Conservation (phyloP, 768 basidiomycete species). For the Rubroboletus pulcherrimus region DNA sequence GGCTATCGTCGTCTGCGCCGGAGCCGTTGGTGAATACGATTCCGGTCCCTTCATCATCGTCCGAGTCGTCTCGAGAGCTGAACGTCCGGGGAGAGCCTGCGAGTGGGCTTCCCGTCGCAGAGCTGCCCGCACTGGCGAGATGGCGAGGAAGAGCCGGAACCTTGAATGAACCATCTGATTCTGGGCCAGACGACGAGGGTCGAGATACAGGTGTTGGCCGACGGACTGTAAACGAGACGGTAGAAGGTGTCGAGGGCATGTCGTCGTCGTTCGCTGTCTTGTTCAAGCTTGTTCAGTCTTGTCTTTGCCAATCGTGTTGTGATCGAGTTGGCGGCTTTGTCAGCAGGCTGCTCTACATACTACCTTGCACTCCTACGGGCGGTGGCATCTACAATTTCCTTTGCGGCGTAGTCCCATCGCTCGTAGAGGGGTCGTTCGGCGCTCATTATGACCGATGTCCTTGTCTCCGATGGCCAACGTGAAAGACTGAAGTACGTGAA, state of each 20-base stretch:
- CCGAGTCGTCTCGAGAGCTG: slow-evolving; percentile 26
- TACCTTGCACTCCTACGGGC: too few relatives aligned
- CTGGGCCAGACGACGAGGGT: slow-evolving; percentile 57
- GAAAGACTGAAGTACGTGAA: background rate
- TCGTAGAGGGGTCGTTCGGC: background rate
- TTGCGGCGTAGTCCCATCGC: background rate
- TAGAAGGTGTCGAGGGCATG: slow-evolving; percentile 30
- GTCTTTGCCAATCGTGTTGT: background rate
- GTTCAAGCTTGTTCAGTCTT: too few relatives aligned
- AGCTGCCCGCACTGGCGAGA: slow-evolving; percentile 38
- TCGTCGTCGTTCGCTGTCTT: background rate
- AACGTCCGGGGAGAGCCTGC: slow-evolving; percentile 45
- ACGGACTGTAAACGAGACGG: slow-evolving; percentile 82
- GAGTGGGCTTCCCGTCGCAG: slow-evolving; percentile 53
- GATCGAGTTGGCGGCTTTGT: background rate
- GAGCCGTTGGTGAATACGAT: slow-evolving; percentile 22
- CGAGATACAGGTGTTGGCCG: slow-evolving; percentile 71
- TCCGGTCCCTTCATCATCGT: slow-evolving; percentile 24
- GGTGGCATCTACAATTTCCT: background rate
- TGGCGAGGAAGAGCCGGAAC: slow-evolving; percentile 59
- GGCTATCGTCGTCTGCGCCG: slow-evolving; percentile 27
- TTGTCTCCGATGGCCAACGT: background rate
- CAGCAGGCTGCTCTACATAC: too few relatives aligned
- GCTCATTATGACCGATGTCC: background rate
- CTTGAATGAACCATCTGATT: slow-evolving; percentile 58